Conservation (phyloP, 208 protist genomes). For the Trypanosoma scelopori region DNA sequence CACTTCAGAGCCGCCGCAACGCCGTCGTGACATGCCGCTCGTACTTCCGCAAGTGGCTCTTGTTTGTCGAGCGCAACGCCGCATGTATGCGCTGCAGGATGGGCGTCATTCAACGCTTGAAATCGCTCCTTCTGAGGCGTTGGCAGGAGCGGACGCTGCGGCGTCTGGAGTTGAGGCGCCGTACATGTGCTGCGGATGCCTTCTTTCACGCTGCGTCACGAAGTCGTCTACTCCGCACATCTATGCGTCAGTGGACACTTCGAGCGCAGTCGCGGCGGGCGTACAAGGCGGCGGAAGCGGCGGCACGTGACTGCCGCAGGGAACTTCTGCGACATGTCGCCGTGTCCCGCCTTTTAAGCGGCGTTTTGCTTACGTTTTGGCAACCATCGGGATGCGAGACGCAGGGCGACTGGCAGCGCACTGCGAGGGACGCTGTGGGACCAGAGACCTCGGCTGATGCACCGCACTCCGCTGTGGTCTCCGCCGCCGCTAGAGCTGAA, state of each 20-base stretch:
- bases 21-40: background rate
- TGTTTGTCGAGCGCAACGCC: background rate
- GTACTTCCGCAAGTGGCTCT: slow-evolving; percentile 19
- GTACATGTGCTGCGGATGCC: background rate
- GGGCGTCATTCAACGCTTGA: background rate
- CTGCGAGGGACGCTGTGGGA: background rate
- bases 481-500: background rate
- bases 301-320: background rate
- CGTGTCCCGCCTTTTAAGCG: slow-evolving; percentile 4
- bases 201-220: background rate
- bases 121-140: background rate
- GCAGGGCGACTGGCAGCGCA: no score
- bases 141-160: slow-evolving; percentile 7
- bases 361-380: slow-evolving; percentile 7
- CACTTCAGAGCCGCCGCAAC: slow-evolving; percentile 3
- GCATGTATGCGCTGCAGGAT: background rate
- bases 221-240: background rate
- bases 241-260: slow-evolving; percentile 4
- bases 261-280: background rate
- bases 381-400: background rate
- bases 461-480: no score
- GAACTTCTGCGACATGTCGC: slow-evolving; percentile 11
- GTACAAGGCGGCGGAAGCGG: background rate
- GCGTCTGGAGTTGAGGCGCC: background rate
- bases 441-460: no score